Evolutionary conservation across 352 stramenopile species (phyloP).

Genomic region (Phytophthora lateralis): DNA sequence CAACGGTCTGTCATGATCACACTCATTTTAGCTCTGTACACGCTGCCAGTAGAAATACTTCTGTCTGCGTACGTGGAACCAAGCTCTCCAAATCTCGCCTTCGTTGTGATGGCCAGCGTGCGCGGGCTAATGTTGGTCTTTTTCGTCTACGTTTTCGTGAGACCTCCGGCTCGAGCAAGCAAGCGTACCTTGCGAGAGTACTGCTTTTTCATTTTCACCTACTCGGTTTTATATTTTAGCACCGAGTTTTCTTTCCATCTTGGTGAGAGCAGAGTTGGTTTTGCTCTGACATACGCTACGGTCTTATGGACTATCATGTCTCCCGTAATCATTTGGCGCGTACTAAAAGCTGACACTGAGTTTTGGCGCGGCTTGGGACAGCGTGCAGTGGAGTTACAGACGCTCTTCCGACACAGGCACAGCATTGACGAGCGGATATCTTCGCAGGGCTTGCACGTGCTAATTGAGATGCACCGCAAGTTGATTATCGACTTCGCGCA

Average conservation of each 20-base stretch:
- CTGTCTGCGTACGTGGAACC: slow-evolving; percentile 28
- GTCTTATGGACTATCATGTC: slow-evolving; percentile 29
- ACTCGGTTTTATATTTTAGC: slow-evolving; percentile 46
- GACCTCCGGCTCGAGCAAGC: slow-evolving; percentile 31
- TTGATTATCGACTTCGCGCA: slow-evolving; percentile 81
- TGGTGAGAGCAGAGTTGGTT: slow-evolving; percentile 21
- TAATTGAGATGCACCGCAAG: slow-evolving; percentile 76
- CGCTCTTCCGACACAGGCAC: slow-evolving; percentile 31
- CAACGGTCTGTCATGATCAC: slow-evolving; percentile 43
- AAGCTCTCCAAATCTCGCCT: slow-evolving; percentile 14
- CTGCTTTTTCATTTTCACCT: slow-evolving; percentile 40
- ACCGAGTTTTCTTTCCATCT: slow-evolving; percentile 36
- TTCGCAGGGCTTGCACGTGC: slow-evolving; percentile 59
- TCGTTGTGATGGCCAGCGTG: slow-evolving; percentile 23
- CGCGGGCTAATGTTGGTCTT: slow-evolving; percentile 25
- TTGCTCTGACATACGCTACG: slow-evolving; percentile 40
- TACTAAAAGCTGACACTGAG: slow-evolving; percentile 55
- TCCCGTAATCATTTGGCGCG: slow-evolving; percentile 37
- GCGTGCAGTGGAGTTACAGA: slow-evolving; percentile 31
- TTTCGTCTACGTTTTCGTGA: slow-evolving; percentile 32
- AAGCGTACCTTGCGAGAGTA: slow-evolving; percentile 42
- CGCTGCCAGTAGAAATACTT: slow-evolving; percentile 26
- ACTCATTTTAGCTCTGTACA: slow-evolving; percentile 41
- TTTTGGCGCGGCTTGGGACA: slow-evolving; percentile 51
- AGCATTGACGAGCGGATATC: slow-evolving; percentile 39